phyloP scores from a whole-genome alignment of 2,329 filamentous ascomycete species.

The Penicillium sp. region DNA sequence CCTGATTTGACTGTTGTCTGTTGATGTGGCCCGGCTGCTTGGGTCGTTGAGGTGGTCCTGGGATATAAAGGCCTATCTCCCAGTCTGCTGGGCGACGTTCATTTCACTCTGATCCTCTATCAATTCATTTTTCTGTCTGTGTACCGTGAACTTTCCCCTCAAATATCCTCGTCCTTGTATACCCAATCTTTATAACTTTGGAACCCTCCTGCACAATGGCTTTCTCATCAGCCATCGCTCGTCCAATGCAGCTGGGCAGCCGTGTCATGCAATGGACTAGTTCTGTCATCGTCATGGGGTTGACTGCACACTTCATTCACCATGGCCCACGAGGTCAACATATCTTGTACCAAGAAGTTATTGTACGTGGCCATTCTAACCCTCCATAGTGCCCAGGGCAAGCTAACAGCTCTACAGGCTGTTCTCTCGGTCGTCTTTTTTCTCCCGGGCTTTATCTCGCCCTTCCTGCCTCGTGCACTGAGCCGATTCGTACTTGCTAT shows the following conservation, averaged over 20 bases:
- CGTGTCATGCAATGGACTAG: constrained; percentile 24
- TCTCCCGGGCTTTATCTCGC: constrained; percentile 44
- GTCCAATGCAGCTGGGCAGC: constrained; percentile 33
- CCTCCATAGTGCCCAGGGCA: too few species aligned
- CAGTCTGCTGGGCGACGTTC: background rate
- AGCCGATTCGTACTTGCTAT: constrained; percentile 41
- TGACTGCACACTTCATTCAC: constrained; percentile 25
- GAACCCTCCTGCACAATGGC: constrained; percentile 10
- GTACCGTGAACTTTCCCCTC: background rate
- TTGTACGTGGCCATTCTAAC: constrained; percentile 14
- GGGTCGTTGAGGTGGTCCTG: background rate
- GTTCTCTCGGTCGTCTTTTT: constrained; percentile 44
- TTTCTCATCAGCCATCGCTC: constrained; percentile 27
- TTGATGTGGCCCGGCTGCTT: background rate
- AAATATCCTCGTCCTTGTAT: background rate
- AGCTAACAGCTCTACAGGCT: constrained; percentile 24
- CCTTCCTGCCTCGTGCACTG: constrained; percentile 39
- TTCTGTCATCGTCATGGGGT: constrained; percentile 25
- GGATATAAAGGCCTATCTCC: constrained; percentile 3
- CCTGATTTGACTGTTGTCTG: constrained; percentile 15
- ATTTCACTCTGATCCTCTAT: background rate
- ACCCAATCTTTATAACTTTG: background rate
- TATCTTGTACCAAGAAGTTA: constrained; percentile 27
- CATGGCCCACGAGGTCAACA: constrained; percentile 19
- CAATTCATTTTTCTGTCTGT: background rate